Evolutionary conservation across 23 red algal species (phyloP).

Genomic region (Agarophyton chilense): DNA sequence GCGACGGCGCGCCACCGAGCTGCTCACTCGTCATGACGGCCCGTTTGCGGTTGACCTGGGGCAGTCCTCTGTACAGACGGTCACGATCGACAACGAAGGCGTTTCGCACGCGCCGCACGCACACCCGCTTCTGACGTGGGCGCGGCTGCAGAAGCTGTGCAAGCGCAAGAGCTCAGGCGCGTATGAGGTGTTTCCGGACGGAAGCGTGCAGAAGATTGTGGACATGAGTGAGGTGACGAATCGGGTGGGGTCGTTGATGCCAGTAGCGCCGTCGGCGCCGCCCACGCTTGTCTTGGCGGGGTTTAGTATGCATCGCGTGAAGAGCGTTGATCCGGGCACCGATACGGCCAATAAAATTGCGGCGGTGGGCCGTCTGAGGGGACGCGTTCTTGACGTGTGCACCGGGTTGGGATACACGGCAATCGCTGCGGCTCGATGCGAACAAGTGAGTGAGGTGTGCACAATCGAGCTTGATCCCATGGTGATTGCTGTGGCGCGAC

Average conservation of each 20-base stretch:
- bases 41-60: slow-evolving; percentile 41
- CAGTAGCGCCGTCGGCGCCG: slow-evolving; percentile 8
- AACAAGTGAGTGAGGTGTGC: neutral
- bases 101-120: neutral
- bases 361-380: slow-evolving; percentile 6
- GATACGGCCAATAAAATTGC: slow-evolving; percentile 62
- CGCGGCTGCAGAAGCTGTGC: slow-evolving; percentile 47
- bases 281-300: slow-evolving; percentile 73
- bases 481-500: slow-evolving; percentile 25
- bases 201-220: slow-evolving; percentile 16
- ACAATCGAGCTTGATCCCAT: slow-evolving; percentile 72
- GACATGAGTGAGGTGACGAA: slow-evolving; percentile 35
- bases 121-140: slow-evolving; percentile 28
- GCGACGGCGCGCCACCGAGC: neutral
- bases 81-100: neutral
- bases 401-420: slow-evolving; percentile 84
- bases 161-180: slow-evolving; percentile 43
- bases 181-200: slow-evolving; percentile 60
- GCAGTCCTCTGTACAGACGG: neutral
- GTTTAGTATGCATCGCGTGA: slow-evolving; percentile 75
- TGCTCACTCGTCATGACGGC: neutral
- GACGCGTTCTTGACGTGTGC: slow-evolving; percentile 69
- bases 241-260: slow-evolving; percentile 48
- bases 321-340: slow-evolving; percentile 22
- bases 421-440: slow-evolving; percentile 31